These are phyloP conservation scores for Exidia glandulosa DNA, from an alignment of 768 basidiomycete genomes.

Conservation along the genomic window DNA sequence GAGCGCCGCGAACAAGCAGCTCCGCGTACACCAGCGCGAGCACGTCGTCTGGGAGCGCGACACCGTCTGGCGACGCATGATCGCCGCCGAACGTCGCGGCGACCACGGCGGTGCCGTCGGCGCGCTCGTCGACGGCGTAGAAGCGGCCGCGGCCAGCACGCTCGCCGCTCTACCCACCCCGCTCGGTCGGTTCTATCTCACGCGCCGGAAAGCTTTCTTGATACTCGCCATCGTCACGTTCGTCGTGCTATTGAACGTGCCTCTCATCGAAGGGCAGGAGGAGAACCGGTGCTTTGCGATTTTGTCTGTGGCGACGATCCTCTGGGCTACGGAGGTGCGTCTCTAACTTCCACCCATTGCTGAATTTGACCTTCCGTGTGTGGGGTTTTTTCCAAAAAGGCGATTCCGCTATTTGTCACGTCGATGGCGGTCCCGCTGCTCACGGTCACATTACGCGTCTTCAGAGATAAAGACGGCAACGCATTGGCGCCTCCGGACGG, in stretches of 20 bases:
- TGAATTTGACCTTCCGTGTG: background rate
- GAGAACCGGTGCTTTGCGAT: constrained; percentile 89
- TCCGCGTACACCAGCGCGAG: constrained; percentile 80
- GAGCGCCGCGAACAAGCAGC: constrained; percentile 61
- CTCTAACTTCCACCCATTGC: background rate
- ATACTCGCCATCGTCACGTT: constrained; percentile 49
- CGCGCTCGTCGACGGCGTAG: constrained; percentile 29
- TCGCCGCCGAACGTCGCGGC: constrained; percentile 67
- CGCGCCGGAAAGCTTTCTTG: constrained; percentile 48
- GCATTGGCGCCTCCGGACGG: constrained; percentile 55
- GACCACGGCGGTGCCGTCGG: constrained; percentile 29
- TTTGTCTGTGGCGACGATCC: constrained; percentile 75
- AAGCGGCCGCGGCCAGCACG: constrained; percentile 3
- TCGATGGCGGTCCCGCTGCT: constrained; percentile 82
- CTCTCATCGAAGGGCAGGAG: constrained; percentile 47
- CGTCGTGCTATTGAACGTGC: constrained; percentile 45
- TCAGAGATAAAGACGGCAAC: constrained; percentile 45
- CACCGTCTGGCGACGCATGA: constrained; percentile 96
- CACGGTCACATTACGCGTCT: constrained; percentile 72
- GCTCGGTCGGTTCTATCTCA: constrained; percentile 54
- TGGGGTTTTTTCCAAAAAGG: constrained; percentile 38
- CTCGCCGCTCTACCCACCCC: constrained; percentile 42
- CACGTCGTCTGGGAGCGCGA: constrained; percentile 96
- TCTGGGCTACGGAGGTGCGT: constrained; percentile 93
- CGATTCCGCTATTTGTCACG: constrained; percentile 96